phyloP scores from a whole-genome alignment of 208 protist species.

The Perkinsela sp. region DNA sequence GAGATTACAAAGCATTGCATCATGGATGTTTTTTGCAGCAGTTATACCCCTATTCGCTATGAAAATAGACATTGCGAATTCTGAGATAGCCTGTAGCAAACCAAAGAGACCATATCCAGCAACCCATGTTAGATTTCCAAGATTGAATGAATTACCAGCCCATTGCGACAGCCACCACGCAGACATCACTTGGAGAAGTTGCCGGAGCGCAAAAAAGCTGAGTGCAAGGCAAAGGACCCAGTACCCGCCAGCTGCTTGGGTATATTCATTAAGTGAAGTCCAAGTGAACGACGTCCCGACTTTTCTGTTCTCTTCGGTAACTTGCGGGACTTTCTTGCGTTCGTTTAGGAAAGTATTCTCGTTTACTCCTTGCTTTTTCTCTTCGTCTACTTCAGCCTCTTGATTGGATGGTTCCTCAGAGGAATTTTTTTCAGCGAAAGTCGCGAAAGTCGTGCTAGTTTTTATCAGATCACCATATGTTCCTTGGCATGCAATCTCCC shows the following conservation, averaged over 20 bases:
- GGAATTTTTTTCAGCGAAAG: background rate
- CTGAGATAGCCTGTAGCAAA: constrained; percentile 5
- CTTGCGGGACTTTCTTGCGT: background rate
- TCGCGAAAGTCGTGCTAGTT: background rate
- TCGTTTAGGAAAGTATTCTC: constrained; percentile 1
- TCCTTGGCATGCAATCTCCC: constrained; percentile 16
- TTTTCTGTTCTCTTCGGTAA: background rate
- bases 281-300: background rate
- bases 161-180: constrained; percentile 38
- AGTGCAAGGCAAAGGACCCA: constrained; percentile 11
- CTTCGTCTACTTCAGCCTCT: background rate
- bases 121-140: constrained; percentile 5
- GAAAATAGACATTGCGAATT: constrained; percentile 6
- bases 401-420: background rate
- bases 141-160: constrained; percentile 11
- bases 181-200: constrained; percentile 8
- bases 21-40: constrained; percentile 12
- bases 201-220: constrained; percentile 15
- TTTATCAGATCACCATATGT: constrained; percentile 6
- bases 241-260: constrained; percentile 15
- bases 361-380: background rate
- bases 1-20: constrained; percentile 17
- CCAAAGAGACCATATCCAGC: constrained; percentile 7
- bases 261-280: constrained; percentile 11
- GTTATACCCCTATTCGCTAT: constrained; percentile 7